A percentile compares a stretch with the other conserved stretches of the same genome.
These are phyloP conservation scores for Hansenula lynferdii DNA, from an alignment of 1,139 yeast species.

Conservation along the genomic window DNA sequence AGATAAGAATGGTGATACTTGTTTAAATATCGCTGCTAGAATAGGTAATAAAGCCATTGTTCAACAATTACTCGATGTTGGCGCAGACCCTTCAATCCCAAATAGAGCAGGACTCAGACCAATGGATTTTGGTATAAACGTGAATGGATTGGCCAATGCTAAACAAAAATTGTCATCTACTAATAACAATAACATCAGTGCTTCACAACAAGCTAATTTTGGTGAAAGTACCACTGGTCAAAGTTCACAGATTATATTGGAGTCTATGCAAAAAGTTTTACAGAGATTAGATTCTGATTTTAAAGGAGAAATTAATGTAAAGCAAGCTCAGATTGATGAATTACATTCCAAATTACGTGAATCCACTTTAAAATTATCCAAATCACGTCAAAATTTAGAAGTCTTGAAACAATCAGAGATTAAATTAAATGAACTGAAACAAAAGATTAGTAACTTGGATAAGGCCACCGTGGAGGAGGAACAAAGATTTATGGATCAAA, in stretches of 20 bases:
- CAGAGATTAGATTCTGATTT: constrained; percentile 40
- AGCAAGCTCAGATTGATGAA: constrained; percentile 39
- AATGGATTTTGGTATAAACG: constrained; percentile 62
- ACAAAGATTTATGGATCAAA: constrained; percentile 37
- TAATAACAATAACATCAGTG: not conserved
- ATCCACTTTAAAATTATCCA: constrained; percentile 41
- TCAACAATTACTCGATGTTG: constrained; percentile 74
- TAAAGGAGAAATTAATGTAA: constrained; percentile 40
- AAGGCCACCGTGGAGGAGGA: constrained; percentile 58
- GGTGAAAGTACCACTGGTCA: constrained; percentile 18
- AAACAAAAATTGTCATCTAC: constrained; percentile 1
- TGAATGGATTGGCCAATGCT: constrained; percentile 15
- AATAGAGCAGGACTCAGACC: constrained; percentile 88
- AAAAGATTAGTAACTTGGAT: constrained; percentile 48
- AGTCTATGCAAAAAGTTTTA: constrained; percentile 37
- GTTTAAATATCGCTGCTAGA: constrained; percentile 87
- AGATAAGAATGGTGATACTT: constrained; percentile 85
- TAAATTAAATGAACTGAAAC: constrained; percentile 40
- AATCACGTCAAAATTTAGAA: constrained; percentile 39
- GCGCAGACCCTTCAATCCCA: constrained; percentile 75
- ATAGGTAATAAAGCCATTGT: constrained; percentile 79
- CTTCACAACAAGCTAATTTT: constrained; percentile 1
- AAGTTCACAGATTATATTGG: constrained; percentile 37
- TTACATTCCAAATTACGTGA: constrained; percentile 44
- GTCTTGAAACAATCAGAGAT: constrained; percentile 36